Evolutionary conservation across 345 rosid genomes (phyloP).

Genomic region (Populus ilicifolia): DNA sequence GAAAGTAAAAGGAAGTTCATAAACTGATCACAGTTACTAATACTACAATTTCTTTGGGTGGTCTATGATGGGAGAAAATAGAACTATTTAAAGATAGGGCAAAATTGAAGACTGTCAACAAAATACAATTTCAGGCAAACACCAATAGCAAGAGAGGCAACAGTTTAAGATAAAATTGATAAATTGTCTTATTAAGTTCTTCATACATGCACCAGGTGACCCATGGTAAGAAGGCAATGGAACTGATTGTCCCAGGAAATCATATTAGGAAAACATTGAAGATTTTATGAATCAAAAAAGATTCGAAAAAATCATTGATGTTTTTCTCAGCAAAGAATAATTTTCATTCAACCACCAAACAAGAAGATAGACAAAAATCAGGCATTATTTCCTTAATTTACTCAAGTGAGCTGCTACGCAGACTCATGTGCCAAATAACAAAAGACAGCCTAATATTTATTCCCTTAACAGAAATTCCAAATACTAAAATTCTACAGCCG

Average conservation of each 20-base stretch:
- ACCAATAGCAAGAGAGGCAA: not conserved
- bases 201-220: not conserved
- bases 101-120: not conserved
- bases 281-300: not conserved
- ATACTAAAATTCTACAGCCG: not conserved
- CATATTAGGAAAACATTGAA: not conserved
- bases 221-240: not conserved
- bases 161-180: not conserved
- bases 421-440: not conserved
- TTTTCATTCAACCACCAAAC: not conserved
- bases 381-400: not conserved
- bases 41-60: not conserved
- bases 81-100: not conserved
- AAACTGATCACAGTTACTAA: not conserved
- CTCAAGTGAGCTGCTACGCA: not conserved
- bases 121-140: not conserved
- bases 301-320: not conserved
- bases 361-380: not conserved
- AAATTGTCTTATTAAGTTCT: not conserved
- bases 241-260: not conserved
- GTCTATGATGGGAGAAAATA: not conserved
- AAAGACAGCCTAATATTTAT: not conserved
- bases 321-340: not conserved
- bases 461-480: not conserved
- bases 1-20: not conserved